phyloP scores from a whole-genome alignment of 805 yeast species.

The Kuraishia ogatae region DNA sequence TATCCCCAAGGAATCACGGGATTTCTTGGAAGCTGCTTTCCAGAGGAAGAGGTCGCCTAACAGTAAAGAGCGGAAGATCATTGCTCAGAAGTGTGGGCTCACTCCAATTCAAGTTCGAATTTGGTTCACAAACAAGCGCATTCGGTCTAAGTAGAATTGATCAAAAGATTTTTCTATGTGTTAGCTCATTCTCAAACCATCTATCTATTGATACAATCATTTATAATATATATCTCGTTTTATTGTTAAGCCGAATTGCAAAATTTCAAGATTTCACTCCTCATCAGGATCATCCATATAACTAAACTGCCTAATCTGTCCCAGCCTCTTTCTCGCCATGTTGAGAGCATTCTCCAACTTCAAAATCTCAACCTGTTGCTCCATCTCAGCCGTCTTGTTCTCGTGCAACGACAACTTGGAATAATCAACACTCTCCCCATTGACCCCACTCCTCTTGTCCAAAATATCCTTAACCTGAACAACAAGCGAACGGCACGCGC shows the following conservation, averaged over 20 bases:
- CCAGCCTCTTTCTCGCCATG: constrained; percentile 70
- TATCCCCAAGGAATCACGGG: neutral
- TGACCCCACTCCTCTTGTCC: constrained; percentile 19
- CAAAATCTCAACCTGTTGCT: constrained; percentile 84
- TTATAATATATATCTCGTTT: neutral
- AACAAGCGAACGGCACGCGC: constrained; percentile 72
- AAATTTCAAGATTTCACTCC: constrained; percentile 13
- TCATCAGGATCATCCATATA: constrained; percentile 62
- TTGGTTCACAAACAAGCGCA: constrained; percentile 19
- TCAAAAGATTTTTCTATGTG: neutral
- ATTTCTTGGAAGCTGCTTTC: constrained; percentile 1
- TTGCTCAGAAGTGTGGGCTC: constrained; percentile 16
- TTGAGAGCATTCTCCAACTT: constrained; percentile 68
- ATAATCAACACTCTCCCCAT: constrained; percentile 46
- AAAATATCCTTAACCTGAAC: constrained; percentile 57
- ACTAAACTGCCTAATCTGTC: constrained; percentile 75
- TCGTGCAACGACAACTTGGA: constrained; percentile 65
- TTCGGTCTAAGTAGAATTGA: constrained; percentile 9
- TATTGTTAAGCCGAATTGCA: neutral
- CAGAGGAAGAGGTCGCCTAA: constrained; percentile 11
- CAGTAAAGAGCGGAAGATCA: constrained; percentile 13
- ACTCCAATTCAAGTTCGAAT: constrained; percentile 18
- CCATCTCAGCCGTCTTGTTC: constrained; percentile 82
- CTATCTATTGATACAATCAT: neutral
- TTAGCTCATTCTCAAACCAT: neutral